A percentile compares a stretch with the other conserved stretches of the same genome.
Evolutionary conservation across 169 alveolate genomes (phyloP).

Genomic region (Plasmodium chabaudi): DNA sequence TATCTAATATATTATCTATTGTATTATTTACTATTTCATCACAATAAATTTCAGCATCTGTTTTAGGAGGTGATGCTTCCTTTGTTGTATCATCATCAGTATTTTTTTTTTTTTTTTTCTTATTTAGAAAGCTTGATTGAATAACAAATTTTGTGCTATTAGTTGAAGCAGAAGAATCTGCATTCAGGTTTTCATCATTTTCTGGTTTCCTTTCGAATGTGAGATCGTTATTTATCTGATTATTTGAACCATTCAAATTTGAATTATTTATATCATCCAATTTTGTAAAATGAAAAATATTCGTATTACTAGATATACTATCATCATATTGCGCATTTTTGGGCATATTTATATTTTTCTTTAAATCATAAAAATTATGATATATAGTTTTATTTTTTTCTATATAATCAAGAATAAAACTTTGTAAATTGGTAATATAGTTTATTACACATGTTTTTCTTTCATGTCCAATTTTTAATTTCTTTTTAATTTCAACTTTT

Average conservation of each 20-base stretch:
- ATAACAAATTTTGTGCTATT: too few species aligned
- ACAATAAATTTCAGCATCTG: conserved; percentile 20
- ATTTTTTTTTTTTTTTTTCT: neutral
- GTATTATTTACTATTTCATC: conserved; percentile 50
- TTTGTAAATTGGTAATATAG: conserved; percentile 31
- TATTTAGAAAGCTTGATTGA: too few species aligned
- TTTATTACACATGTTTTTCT: conserved; percentile 19
- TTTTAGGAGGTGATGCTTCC: neutral
- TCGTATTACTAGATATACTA: conserved; percentile 25
- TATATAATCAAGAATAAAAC: conserved; percentile 31
- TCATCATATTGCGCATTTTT: conserved; percentile 33
- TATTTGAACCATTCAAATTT: neutral
- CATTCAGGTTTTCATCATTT: neutral
- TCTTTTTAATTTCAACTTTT: neutral
- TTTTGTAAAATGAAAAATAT: conserved; percentile 37
- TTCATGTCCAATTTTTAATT: conserved; percentile 25
- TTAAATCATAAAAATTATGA: conserved; percentile 37
- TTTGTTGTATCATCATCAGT: neutral
- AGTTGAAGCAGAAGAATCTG: neutral
- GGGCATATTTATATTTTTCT: conserved; percentile 29
- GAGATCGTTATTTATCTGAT: neutral
- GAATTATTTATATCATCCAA: neutral
- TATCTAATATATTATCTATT: conserved; percentile 38
- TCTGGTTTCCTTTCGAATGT: neutral
- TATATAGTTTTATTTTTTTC: conserved; percentile 25